Percentiles rank a stretch among this genome's conserved stretches.
These are phyloP conservation scores for Esteya vermicola DNA, from an alignment of 2,329 filamentous ascomycete genomes.

Conservation along the genomic window DNA sequence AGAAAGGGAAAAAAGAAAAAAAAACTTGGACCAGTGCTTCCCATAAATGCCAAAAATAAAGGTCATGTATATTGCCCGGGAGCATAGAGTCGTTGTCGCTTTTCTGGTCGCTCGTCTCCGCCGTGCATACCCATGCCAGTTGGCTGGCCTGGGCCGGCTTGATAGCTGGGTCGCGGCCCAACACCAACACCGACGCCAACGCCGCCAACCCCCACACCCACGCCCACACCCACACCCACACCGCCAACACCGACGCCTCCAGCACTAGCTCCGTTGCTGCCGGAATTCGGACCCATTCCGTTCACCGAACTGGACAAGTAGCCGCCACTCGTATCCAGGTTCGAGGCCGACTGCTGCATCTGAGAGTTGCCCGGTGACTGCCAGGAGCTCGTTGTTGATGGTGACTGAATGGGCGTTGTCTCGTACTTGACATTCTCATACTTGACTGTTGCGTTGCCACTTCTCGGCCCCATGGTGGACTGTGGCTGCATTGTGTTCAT, in stretches of 20 bases:
- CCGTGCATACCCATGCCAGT: conserved; percentile 16
- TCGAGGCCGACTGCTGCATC: conserved; percentile 34
- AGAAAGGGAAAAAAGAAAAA: too few relatives aligned
- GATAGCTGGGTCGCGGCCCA: conserved; percentile 12
- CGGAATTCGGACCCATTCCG: conserved; percentile 19
- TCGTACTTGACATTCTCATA: too few relatives aligned
- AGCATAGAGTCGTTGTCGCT: conserved; percentile 36
- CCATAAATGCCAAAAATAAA: too few relatives aligned
- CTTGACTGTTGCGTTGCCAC: conserved; percentile 25
- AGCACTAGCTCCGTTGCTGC: too few relatives aligned
- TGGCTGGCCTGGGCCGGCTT: conserved; percentile 10
- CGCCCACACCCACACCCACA: too few relatives aligned
- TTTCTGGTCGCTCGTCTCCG: conserved; percentile 32
- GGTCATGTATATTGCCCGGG: conserved; percentile 13
- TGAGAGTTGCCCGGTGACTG: conserved; percentile 31
- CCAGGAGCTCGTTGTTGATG: conserved; percentile 31
- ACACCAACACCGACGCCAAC: conserved; percentile 13
- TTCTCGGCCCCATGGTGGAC: conserved; percentile 9
- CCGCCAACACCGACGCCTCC: too few relatives aligned
- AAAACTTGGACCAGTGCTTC: too few relatives aligned
- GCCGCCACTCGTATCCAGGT: conserved; percentile 28
- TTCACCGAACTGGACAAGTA: conserved; percentile 30
- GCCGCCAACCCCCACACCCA: too few relatives aligned
- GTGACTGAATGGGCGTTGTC: conserved; percentile 40
- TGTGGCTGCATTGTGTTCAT: conserved; percentile 13